Evolutionary conservation across 2,329 filamentous ascomycete species (phyloP).

Genomic region (Pochonia chlamydosporia): DNA sequence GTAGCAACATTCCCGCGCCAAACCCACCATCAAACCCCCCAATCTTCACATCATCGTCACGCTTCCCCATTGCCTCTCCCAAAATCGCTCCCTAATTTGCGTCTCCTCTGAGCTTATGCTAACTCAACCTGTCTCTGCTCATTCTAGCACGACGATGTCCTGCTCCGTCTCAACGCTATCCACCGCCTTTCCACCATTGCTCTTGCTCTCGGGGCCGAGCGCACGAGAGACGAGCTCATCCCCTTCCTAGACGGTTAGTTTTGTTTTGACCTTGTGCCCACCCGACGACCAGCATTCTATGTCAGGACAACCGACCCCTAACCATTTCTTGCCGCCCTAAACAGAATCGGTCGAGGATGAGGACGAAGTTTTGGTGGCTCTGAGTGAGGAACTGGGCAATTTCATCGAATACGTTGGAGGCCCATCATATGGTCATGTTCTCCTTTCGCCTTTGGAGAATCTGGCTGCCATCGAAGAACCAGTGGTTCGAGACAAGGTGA

Average conservation of each 20-base stretch:
- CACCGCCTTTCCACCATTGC: conserved; percentile 97
- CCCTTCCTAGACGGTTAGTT: conserved; percentile 94
- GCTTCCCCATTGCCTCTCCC: conserved; percentile 8
- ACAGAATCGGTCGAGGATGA: conserved; percentile 98
- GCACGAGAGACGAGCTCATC: conserved; percentile 96
- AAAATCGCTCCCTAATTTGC: conserved; percentile 2
- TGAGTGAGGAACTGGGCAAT: conserved; percentile 92
- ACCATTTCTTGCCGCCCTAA: conserved; percentile 2
- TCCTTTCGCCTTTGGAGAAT: conserved; percentile 95
- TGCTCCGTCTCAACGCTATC: conserved; percentile 96
- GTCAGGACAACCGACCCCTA: neutral
- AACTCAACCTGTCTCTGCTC: conserved; percentile 15
- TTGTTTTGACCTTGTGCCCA: conserved; percentile 7
- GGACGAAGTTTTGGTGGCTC: conserved; percentile 92
- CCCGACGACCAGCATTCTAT: neutral
- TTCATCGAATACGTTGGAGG: conserved; percentile 98
- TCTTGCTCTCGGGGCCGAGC: conserved; percentile 88
- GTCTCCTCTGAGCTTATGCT: conserved; percentile 15
- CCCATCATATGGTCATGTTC: conserved; percentile 87
- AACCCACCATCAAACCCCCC: neutral
- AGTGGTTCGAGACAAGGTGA: conserved; percentile 93
- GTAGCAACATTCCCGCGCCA: too few relatives aligned
- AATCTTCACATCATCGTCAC: neutral
- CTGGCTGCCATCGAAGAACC: conserved; percentile 97
- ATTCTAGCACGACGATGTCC: conserved; percentile 89